Evolutionary conservation across 805 yeast species (phyloP), one percentile per base, ranked within the genome.

Genomic region (Wickerhamomyces bovis): DNA sequence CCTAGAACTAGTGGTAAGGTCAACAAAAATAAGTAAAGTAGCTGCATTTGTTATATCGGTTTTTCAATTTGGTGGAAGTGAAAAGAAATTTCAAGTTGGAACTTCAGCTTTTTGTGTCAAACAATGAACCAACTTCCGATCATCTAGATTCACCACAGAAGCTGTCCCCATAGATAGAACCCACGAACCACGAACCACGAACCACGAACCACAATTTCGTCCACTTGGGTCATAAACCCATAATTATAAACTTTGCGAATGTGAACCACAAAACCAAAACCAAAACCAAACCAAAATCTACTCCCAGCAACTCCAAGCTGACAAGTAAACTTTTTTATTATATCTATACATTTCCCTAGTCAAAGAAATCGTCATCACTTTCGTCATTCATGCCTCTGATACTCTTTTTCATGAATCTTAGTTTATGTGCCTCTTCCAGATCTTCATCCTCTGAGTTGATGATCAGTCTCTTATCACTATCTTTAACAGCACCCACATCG

Each of bases 391-490:
- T 61, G 13, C 64, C 63, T 53, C 85, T 70, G 26, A 83, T 64
- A 12, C 81, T 67, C 55, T 78, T 81, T 56, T 78, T 80, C 48
- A 75, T 75, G 61, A 81, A 81, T 49, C 82, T 71, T 39, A 75
- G 54, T 55, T 69, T 70, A 45, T 73, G 71, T n/a, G 71, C 65
- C 46, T 81, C 83, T 51, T 75, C 78, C 44, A 77, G 75, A 30
- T 78, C 83, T 18, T 73, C 82, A 44, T 79, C 85, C n/a, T 70
- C 71, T 51, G 75, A 77, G 59, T 85, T 84, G 39, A 75, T 75
- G 4, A 70, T 54, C 44, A 92, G 68, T 51, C 98, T 71, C 44
- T 75, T 74, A 62, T 92, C 98, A 13, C 73, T 68, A 40, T 73
- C 78, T 47, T 75, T 71, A 2, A 90, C 79, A 0, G 90, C 87